Percentiles rank a stretch among this genome's conserved stretches.
Evolutionary conservation across 768 basidiomycete genomes (phyloP).

Genomic region (Erythrobasidium yunnanense): DNA sequence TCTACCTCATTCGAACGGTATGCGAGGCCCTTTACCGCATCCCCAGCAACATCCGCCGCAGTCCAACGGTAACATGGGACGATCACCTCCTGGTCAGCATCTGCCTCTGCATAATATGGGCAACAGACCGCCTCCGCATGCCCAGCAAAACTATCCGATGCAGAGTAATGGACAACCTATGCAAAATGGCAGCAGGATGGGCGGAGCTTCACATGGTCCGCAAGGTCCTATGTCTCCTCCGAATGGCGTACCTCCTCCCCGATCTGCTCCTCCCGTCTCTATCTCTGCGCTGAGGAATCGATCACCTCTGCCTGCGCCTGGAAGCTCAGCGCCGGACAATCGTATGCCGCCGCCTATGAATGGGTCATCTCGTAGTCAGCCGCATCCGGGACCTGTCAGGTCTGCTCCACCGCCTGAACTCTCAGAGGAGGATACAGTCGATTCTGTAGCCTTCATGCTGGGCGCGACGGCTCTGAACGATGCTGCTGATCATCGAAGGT

Average conservation of each 20-base stretch:
- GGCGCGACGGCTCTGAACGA: conserved; percentile 21
- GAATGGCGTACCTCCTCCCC: conserved; percentile 1
- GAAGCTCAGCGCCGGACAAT: not conserved
- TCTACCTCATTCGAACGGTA: too few species aligned
- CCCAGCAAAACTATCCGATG: not conserved
- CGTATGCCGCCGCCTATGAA: too few species aligned
- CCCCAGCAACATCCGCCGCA: too few species aligned
- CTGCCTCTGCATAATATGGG: not conserved
- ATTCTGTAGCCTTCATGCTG: conserved; percentile 25
- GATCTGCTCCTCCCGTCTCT: not conserved
- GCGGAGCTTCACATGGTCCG: too few species aligned
- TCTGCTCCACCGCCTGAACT: not conserved
- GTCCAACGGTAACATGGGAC: too few species aligned
- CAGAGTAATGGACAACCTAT: too few species aligned
- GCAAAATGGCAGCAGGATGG: too few species aligned
- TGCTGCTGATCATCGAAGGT: not conserved
- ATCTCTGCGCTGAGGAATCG: not conserved
- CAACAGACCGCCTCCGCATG: not conserved
- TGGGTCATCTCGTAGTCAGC: too few species aligned
- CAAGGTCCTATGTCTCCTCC: not conserved
- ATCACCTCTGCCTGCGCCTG: conserved; percentile 4
- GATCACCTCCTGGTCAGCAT: not conserved
- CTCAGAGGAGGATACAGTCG: conserved; percentile 11
- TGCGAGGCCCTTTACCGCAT: too few species aligned
- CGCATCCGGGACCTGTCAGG: not conserved